Evolutionary conservation across 495 filamentous ascomycete genomes (phyloP).

Genomic region (Parachaetomium inaequale): DNA sequence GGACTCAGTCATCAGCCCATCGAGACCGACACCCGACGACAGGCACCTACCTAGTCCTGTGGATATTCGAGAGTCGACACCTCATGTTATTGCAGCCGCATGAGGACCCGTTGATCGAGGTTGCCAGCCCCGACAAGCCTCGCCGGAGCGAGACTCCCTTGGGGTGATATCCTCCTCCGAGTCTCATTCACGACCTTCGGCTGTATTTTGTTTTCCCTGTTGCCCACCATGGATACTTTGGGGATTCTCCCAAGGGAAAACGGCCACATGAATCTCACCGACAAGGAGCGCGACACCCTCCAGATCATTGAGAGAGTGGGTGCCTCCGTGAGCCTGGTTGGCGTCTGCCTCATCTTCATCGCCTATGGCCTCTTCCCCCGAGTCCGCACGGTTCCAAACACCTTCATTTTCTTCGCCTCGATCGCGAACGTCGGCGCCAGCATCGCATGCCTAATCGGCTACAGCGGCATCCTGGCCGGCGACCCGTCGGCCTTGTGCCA

Average conservation of each 20-base stretch:
- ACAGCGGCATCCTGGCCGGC: conserved; percentile 51
- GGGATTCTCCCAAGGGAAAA: conserved; percentile 19
- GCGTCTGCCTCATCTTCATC: conserved; percentile 65
- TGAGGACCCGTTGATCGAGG: conserved; percentile 23
- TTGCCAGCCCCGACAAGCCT: conserved; percentile 8
- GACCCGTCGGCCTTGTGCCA: conserved; percentile 59
- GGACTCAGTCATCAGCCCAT: not conserved
- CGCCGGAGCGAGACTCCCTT: not conserved
- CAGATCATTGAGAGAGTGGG: conserved; percentile 45
- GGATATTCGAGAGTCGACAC: not conserved
- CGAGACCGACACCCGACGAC: not conserved
- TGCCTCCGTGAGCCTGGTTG: conserved; percentile 60
- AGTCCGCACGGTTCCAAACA: conserved; percentile 74
- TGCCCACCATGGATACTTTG: conserved; percentile 20
- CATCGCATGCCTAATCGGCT: conserved; percentile 68
- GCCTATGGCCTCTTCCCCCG: conserved; percentile 59
- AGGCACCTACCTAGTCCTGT: no score
- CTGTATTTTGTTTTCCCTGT: conserved; percentile 5
- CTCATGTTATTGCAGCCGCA: not conserved
- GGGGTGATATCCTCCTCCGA: conserved; percentile 20
- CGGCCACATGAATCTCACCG: conserved; percentile 35
- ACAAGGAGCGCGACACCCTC: conserved; percentile 30
- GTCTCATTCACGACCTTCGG: conserved; percentile 6
- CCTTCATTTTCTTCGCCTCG: conserved; percentile 76
- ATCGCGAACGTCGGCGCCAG: conserved; percentile 78